These are phyloP conservation scores for Pleurozium schreberi DNA, from an alignment of 225 moss, liverwort and hornwort genomes.

Conservation along the genomic window DNA sequence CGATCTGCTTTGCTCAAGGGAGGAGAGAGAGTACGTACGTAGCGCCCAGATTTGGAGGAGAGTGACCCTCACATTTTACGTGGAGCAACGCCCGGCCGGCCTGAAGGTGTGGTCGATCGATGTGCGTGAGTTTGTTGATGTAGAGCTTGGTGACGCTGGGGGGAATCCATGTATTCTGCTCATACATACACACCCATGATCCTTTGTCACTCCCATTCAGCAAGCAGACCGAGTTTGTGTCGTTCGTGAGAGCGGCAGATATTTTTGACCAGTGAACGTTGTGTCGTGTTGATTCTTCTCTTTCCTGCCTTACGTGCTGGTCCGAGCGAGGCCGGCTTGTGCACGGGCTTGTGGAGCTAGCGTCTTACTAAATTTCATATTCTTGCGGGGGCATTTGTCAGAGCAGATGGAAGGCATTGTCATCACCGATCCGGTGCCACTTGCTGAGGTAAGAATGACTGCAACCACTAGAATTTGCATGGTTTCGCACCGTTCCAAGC, in stretches of 20 bases:
- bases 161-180: no score
- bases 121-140: no score
- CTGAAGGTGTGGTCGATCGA: no score
- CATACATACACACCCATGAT: no score
- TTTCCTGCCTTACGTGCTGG: background rate
- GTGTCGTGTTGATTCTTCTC: background rate
- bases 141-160: no score
- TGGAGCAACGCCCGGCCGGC: no score
- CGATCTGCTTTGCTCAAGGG: no score
- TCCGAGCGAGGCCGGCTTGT: background rate
- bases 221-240: background rate
- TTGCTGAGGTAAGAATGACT: background rate
- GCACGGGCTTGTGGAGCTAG: background rate
- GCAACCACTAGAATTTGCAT: background rate
- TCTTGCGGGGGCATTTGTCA: background rate
- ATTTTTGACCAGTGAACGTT: background rate
- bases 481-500: background rate
- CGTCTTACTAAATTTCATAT: background rate
- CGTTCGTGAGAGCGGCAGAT: background rate
- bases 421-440: background rate
- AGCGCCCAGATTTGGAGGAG: no score
- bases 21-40: no score
- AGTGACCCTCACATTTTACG: no score
- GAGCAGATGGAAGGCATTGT: background rate
- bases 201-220: background rate